Base-by-base conservation (phyloP, 2,329 filamentous ascomycete species). In the Neonectria magnoliae region DNA sequence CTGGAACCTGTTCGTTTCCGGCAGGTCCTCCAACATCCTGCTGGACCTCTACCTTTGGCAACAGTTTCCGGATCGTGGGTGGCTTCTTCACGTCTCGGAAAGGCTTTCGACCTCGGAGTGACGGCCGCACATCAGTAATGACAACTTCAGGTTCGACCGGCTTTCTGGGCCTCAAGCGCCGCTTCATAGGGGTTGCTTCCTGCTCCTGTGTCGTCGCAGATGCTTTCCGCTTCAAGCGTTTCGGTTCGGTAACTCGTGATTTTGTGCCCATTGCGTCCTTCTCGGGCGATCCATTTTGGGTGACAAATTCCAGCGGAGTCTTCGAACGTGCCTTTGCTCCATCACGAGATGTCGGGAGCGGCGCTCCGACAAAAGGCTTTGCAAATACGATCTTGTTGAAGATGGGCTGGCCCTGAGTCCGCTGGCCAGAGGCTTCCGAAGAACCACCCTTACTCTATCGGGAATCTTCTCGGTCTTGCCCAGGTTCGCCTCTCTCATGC, bases 401-500 rank as follows among this genome's bases (percentile, higher is more conserved):
- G 27, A 55, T 62, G 22, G 65, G 59, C 31, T 54, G 67, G 18
- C 57, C 51, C 33, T 48, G 42, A 52, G 56, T 38, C 57, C 64
- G 57, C 58, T 64, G 73, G 48, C 65, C 57, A 65, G 66, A 51
- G 68, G 62, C 68, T 50, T 62, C 68, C 57, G 64, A 71, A 65
- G 71, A 60, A 58, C 66, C 66, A 63, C 72, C 74, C 77, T 62
- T 73, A 75, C 70, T 72, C 78, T 80, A 80, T 78, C 78, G 76
- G 73, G 77, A 76, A 65, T 80, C 78, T 69, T 79, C 77, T 70
- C 77, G 73, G 64, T 80, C 78, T 68, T 75, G 75, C 53, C 70
- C 71, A 58, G 72, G 68, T 38, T 78, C 77, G 18, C 68, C 69
- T 65, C 73, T 74, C 25, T 77, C 79, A 52, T 76, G 73, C 67